phyloP scores from a whole-genome alignment of 1,284 basidiomycete genomes.

The Erythrobasidium hasegawianum region DNA sequence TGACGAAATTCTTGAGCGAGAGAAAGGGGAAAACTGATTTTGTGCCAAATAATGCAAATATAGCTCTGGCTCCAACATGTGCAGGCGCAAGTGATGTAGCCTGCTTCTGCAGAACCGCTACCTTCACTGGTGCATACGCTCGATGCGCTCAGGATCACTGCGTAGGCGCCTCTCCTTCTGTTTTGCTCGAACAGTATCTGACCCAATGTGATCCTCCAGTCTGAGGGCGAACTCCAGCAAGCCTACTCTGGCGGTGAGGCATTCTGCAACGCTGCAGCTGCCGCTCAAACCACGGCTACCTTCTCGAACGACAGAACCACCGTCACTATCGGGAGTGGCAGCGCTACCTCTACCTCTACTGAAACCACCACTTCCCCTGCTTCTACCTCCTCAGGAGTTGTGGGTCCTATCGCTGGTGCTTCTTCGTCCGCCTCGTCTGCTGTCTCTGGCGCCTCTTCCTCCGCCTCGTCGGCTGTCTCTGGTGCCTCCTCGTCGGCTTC shows the following conservation, averaged over 20 bases:
- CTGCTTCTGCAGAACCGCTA: conserved; percentile 17
- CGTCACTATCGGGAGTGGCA: not conserved
- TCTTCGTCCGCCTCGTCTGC: conserved; percentile 1
- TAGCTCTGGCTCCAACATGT: conserved; percentile 16
- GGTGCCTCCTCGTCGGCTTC: conserved; percentile 3
- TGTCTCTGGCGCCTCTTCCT: conserved; percentile 2
- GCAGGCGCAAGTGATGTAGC: conserved; percentile 16
- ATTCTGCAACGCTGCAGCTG: conserved; percentile 5
- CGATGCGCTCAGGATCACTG: conserved; percentile 19
- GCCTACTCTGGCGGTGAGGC: not conserved
- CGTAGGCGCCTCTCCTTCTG: not conserved
- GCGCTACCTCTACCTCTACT: not conserved
- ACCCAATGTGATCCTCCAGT: not conserved
- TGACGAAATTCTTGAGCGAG: too few relatives aligned
- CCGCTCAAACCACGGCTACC: not conserved
- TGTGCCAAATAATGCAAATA: not conserved
- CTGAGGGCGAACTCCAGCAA: conserved; percentile 2
- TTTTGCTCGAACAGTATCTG: not conserved
- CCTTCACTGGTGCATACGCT: conserved; percentile 15
- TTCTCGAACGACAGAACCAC: not conserved
- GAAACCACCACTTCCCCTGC: too few relatives aligned
- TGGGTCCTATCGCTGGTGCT: not conserved
- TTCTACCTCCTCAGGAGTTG: too few relatives aligned
- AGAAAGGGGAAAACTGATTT: not conserved
- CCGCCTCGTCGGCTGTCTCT: not conserved